These are phyloP conservation scores for Cyberlindnera nakhonratchasimensis DNA, from an alignment of 805 yeast species.

Conservation along the genomic window DNA sequence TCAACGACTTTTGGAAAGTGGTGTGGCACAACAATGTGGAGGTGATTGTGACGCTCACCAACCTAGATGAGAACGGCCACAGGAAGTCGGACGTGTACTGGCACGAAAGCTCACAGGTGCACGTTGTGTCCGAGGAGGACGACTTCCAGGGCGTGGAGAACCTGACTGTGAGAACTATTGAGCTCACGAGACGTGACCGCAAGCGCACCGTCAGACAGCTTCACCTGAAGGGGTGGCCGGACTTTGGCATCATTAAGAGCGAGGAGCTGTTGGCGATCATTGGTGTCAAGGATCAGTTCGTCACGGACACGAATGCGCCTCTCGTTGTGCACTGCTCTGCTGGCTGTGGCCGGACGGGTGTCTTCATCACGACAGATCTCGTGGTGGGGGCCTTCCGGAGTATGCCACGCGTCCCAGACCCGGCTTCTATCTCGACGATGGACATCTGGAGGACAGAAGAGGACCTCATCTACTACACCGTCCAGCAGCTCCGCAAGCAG, in stretches of 20 bases:
- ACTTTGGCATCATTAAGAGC: constrained; percentile 61
- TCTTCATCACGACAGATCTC: constrained; percentile 66
- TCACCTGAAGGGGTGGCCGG: constrained; percentile 81
- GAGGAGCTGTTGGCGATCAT: constrained; percentile 31
- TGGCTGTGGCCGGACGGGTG: constrained; percentile 96
- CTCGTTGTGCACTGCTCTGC: constrained; percentile 91
- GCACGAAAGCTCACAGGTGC: constrained; percentile 49
- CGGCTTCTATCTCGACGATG: not conserved
- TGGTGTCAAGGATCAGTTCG: constrained; percentile 30
- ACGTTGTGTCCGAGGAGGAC: constrained; percentile 30
- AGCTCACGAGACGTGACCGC: constrained; percentile 23
- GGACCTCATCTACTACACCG: constrained; percentile 49
- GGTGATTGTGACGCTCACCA: constrained; percentile 74
- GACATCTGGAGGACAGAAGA: constrained; percentile 40
- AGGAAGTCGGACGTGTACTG: constrained; percentile 85
- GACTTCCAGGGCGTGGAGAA: constrained; percentile 31
- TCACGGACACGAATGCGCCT: constrained; percentile 37
- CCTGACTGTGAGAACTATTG: constrained; percentile 30
- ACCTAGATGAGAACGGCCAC: constrained; percentile 66
- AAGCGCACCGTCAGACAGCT: constrained; percentile 58
- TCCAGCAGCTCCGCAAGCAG: constrained; percentile 66
- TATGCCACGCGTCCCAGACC: not conserved
- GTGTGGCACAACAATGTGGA: constrained; percentile 60
- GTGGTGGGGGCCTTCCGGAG: constrained; percentile 20
- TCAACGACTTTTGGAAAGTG: constrained; percentile 89